Percentiles rank a stretch among this genome's conserved stretches.
These are phyloP conservation scores for Lyophyllum semitale DNA, from an alignment of 768 basidiomycete species.

Conservation along the genomic window DNA sequence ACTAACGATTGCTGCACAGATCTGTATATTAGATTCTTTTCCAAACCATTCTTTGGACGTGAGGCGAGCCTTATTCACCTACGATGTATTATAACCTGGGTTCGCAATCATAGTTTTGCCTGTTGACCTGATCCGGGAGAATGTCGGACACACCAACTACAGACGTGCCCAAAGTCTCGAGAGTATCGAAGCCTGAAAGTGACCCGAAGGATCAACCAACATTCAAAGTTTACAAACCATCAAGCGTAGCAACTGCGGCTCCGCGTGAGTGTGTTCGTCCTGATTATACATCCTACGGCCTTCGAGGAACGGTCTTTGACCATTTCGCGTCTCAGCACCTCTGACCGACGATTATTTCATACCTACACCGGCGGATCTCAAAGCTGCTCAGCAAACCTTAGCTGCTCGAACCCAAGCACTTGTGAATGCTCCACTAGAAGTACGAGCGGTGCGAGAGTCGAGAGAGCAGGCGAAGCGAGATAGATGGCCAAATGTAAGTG, in stretches of 20 bases:
- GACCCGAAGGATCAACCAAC: slow-evolving; percentile 9
- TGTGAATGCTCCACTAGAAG: slow-evolving; percentile 68
- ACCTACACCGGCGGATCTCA: slow-evolving; percentile 71
- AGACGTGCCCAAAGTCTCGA: neutral
- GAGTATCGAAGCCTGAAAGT: slow-evolving; percentile 7
- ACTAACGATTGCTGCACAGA: slow-evolving; percentile 20
- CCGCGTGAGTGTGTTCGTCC: slow-evolving; percentile 34
- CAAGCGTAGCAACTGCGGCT: slow-evolving; percentile 25
- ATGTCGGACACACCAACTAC: slow-evolving; percentile 13
- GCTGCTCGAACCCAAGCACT: slow-evolving; percentile 63
- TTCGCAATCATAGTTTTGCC: slow-evolving; percentile 12
- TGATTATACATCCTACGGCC: neutral
- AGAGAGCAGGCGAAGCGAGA: slow-evolving; percentile 59
- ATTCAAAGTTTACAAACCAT: slow-evolving; percentile 55
- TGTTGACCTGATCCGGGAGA: neutral
- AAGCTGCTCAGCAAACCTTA: slow-evolving; percentile 64
- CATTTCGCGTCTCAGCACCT: slow-evolving; percentile 32
- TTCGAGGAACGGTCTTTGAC: neutral
- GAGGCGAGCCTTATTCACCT: slow-evolving; percentile 18
- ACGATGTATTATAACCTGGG: slow-evolving; percentile 25
- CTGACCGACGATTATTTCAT: slow-evolving; percentile 77
- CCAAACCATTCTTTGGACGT: slow-evolving; percentile 28
- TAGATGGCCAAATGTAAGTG: slow-evolving; percentile 72
- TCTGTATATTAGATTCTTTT: slow-evolving; percentile 5
- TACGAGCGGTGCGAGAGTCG: slow-evolving; percentile 64